Evolutionary conservation across 1,139 yeast genomes (phyloP).

Genomic region (Debaryomyces singareniensis): DNA sequence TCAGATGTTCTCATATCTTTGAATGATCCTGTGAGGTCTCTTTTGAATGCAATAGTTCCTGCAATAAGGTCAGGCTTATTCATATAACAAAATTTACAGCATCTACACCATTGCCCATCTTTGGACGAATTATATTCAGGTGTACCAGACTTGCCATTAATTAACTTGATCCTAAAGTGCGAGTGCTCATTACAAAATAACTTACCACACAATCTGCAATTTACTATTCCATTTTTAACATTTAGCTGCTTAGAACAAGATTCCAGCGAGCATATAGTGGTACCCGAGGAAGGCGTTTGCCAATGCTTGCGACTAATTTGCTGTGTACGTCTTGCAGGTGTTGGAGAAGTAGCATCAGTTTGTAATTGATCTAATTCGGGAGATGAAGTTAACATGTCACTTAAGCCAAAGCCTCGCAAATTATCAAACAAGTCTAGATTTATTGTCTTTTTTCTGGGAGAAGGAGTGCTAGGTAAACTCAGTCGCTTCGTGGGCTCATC

Average conservation of each 20-base stretch:
- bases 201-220: conserved; percentile 69
- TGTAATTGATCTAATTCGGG: neutral
- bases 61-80: conserved; percentile 50
- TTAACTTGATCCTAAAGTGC: conserved; percentile 38
- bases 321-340: conserved; percentile 6
- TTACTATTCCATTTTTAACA: conserved; percentile 46
- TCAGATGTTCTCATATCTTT: conserved; percentile 28
- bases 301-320: conserved; percentile 54
- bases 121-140: conserved; percentile 25
- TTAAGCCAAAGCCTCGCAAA: conserved; percentile 26
- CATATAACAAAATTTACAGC: conserved; percentile 59
- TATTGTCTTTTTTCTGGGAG: conserved; percentile 14
- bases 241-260: conserved; percentile 36
- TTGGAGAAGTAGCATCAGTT: conserved; percentile 1
- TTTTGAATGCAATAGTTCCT: conserved; percentile 27
- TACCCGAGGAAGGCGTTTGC: conserved; percentile 40
- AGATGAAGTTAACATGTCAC: conserved; percentile 10
- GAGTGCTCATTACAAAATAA: conserved; percentile 67
- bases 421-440: conserved; percentile 30
- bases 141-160: conserved; percentile 31
- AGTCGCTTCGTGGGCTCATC: no score
- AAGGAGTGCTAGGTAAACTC: conserved; percentile 7
- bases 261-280: conserved; percentile 26
- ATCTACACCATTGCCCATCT: conserved; percentile 61
- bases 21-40: conserved; percentile 46